These are phyloP conservation scores for Blastocystis sp. DNA, from an alignment of 352 stramenopile species.

Conservation along the genomic window DNA sequence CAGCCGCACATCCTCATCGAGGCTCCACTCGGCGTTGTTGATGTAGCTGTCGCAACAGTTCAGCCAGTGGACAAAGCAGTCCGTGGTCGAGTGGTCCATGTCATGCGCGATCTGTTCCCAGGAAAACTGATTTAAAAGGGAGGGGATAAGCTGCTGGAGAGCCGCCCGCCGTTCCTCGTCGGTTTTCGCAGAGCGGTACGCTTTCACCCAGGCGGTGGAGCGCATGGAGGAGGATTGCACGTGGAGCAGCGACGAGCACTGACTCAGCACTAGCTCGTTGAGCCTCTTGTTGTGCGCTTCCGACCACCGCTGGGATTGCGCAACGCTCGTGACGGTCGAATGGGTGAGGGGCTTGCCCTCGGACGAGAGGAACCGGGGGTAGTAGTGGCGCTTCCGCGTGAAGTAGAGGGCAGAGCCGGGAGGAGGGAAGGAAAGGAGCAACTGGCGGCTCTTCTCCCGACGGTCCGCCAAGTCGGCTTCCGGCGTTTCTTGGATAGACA, in stretches of 20 bases:
- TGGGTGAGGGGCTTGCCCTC: constrained; percentile 26
- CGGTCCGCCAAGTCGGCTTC: neutral
- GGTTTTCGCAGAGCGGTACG: neutral
- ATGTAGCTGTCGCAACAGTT: constrained; percentile 65
- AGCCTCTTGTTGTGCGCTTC: constrained; percentile 12
- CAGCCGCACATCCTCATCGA: constrained; percentile 27
- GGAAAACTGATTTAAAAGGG: constrained; percentile 24
- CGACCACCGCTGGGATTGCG: constrained; percentile 10
- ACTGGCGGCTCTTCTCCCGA: neutral
- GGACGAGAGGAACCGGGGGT: constrained; percentile 8
- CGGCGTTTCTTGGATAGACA: neutral
- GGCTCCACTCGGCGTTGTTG: constrained; percentile 11
- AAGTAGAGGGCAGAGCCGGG: neutral
- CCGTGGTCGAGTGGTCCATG: constrained; percentile 13
- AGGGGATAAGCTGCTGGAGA: constrained; percentile 9
- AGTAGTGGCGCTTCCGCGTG: constrained; percentile 2
- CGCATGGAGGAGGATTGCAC: neutral
- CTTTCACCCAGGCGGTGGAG: neutral
- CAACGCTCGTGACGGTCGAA: neutral
- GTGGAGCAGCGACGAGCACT: constrained; percentile 28
- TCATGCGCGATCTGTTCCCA: constrained; percentile 45
- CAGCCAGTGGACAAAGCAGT: constrained; percentile 67
- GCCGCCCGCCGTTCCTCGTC: neutral
- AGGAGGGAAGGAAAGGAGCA: constrained; percentile 32
- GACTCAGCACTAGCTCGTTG: neutral